phyloP scores from a whole-genome alignment of 1,284 basidiomycete genomes.

The Cryptococcus sp. region DNA sequence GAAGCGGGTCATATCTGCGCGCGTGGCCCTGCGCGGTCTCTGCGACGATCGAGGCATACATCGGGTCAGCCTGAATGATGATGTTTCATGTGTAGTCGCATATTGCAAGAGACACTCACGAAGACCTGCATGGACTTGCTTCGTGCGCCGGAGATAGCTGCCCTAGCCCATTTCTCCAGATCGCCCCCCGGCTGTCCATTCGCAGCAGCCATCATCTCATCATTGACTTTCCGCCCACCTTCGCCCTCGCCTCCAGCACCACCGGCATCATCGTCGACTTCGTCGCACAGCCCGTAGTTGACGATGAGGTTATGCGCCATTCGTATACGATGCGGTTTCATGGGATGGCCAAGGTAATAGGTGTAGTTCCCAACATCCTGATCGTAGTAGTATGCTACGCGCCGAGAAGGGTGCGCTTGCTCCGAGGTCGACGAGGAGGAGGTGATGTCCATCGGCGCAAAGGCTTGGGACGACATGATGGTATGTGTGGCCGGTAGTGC shows the following conservation, averaged over 20 bases:
- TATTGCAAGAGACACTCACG: slow-evolving; percentile 57
- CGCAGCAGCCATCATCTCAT: slow-evolving; percentile 15
- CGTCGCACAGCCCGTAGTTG: slow-evolving; percentile 73
- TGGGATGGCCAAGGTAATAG: slow-evolving; percentile 85
- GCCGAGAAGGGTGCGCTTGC: slow-evolving; percentile 18
- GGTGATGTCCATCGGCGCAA: slow-evolving; percentile 6
- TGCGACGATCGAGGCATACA: slow-evolving; percentile 42
- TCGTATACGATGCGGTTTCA: slow-evolving; percentile 93
- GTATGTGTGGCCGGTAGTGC: no score
- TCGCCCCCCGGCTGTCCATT: slow-evolving; percentile 17
- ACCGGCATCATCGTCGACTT: slow-evolving; percentile 32
- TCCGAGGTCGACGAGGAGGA: slow-evolving; percentile 16
- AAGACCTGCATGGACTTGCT: slow-evolving; percentile 77
- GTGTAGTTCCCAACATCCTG: slow-evolving; percentile 58
- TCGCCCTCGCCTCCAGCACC: slow-evolving; percentile 24
- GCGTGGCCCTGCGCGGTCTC: slow-evolving; percentile 78
- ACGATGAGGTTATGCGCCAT: slow-evolving; percentile 90
- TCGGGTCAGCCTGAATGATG: neutral
- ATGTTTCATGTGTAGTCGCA: neutral
- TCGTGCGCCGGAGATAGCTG: slow-evolving; percentile 36
- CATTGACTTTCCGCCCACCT: slow-evolving; percentile 33
- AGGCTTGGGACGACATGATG: neutral
- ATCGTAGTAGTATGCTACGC: slow-evolving; percentile 42
- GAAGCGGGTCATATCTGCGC: slow-evolving; percentile 84
- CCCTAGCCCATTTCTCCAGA: slow-evolving; percentile 34